Evolutionary conservation across 2,329 filamentous ascomycete species (phyloP).

Genomic region (Colletotrichum sp.): DNA sequence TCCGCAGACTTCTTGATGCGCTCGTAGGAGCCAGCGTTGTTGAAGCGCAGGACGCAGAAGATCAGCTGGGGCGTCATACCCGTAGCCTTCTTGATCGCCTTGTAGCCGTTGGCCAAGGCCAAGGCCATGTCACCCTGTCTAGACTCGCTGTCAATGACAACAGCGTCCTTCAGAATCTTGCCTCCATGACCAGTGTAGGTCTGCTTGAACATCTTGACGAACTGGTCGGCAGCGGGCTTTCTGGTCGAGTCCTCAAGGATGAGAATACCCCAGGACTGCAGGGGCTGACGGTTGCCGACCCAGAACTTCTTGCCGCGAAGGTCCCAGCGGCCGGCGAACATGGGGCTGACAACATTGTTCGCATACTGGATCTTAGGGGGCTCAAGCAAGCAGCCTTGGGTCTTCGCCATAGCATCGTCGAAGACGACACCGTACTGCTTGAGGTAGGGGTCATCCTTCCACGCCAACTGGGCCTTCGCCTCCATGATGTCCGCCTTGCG

Average conservation of each 20-base stretch:
- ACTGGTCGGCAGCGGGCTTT: constrained; percentile 61
- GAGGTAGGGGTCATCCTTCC: constrained; percentile 72
- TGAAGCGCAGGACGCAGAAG: constrained; percentile 77
- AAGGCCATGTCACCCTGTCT: constrained; percentile 49
- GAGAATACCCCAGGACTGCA: constrained; percentile 79
- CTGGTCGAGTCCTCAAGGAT: constrained; percentile 62
- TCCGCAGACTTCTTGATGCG: constrained; percentile 90
- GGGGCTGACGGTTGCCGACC: constrained; percentile 62
- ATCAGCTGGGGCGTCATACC: constrained; percentile 73
- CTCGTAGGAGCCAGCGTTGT: constrained; percentile 76
- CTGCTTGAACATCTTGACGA: constrained; percentile 51
- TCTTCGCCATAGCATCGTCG: constrained; percentile 64
- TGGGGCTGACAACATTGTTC: constrained; percentile 62
- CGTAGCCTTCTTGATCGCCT: constrained; percentile 56
- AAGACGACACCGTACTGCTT: constrained; percentile 77
- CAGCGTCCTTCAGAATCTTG: constrained; percentile 27
- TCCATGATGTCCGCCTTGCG: constrained; percentile 73
- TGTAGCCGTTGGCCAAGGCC: constrained; percentile 61
- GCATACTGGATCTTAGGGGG: constrained; percentile 76
- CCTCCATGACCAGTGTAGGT: constrained; percentile 58
- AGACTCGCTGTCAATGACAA: constrained; percentile 32
- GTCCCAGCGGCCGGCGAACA: constrained; percentile 81
- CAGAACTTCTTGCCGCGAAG: constrained; percentile 80
- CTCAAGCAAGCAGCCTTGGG: constrained; percentile 73
- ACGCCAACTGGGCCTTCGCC: constrained; percentile 71